phyloP scores from a whole-genome alignment of 176 grass and related monocot genomes.

The Pharus latifolius region DNA sequence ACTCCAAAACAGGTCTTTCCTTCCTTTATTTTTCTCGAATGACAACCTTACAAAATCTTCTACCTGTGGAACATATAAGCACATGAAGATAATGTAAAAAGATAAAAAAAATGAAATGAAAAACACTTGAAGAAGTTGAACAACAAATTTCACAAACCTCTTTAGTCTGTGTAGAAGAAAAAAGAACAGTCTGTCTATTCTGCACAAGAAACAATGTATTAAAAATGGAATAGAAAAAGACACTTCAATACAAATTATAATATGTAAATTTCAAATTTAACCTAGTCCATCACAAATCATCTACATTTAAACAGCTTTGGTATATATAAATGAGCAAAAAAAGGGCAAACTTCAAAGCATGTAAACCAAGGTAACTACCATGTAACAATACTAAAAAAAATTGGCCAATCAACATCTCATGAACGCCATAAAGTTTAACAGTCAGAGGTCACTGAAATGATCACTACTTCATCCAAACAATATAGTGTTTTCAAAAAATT shows the following conservation, averaged over 20 bases:
- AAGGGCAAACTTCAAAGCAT: no score
- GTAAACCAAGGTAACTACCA: no score
- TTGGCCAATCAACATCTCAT: no score
- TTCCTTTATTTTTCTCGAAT: slow-evolving; percentile 81
- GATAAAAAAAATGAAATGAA: background rate
- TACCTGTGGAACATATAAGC: slow-evolving; percentile 40
- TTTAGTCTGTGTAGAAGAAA: slow-evolving; percentile 86
- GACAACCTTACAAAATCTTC: slow-evolving; percentile 86
- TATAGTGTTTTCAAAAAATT: no score
- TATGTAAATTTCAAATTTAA: no score
- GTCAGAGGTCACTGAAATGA: no score
- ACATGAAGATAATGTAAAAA: background rate
- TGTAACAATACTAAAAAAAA: no score
- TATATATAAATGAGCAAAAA: no score
- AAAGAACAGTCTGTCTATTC: slow-evolving; percentile 96
- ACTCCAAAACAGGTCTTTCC: slow-evolving; percentile 69
- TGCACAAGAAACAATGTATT: slow-evolving; percentile 20
- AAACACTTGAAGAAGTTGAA: background rate
- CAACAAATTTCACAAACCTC: slow-evolving; percentile 44
- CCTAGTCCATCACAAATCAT: no score
- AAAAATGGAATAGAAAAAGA: background rate
- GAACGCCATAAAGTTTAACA: no score
- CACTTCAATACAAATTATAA: background rate
- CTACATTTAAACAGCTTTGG: no score
- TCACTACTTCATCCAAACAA: no score